These are phyloP conservation scores for Russula abietina DNA, from an alignment of 768 basidiomycete genomes.

Conservation along the genomic window DNA sequence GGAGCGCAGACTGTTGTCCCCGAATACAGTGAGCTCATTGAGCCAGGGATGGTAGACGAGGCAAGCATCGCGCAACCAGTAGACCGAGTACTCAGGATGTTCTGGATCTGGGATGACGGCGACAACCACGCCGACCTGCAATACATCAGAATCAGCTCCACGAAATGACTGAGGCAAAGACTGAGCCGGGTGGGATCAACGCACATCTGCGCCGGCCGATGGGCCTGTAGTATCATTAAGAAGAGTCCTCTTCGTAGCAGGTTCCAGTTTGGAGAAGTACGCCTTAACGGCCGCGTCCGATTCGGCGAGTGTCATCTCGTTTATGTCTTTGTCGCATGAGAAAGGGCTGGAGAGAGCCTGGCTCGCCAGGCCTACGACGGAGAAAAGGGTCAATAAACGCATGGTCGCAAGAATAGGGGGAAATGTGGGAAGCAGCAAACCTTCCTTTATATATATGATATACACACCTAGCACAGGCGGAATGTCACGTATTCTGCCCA, in stretches of 20 bases:
- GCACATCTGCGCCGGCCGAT: constrained; percentile 20
- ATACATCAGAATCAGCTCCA: not conserved
- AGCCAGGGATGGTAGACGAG: constrained; percentile 20
- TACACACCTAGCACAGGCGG: not conserved
- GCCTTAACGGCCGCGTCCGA: constrained; percentile 3
- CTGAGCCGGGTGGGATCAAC: not conserved
- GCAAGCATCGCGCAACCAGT: constrained; percentile 17
- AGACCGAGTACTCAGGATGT: constrained; percentile 20
- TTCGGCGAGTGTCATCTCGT: constrained; percentile 9
- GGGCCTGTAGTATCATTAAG: constrained; percentile 20
- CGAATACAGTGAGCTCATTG: constrained; percentile 20
- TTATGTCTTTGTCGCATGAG: constrained; percentile 2
- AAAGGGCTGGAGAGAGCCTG: not conserved
- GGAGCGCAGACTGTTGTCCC: constrained; percentile 8
- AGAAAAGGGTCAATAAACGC: constrained; percentile 8
- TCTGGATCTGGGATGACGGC: constrained; percentile 15
- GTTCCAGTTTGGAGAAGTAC: constrained; percentile 15
- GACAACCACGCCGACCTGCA: constrained; percentile 11
- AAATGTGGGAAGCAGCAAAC: not conserved
- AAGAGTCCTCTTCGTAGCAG: constrained; percentile 1
- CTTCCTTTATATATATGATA: not conserved
- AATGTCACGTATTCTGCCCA: not conserved
- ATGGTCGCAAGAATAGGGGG: constrained; percentile 1
- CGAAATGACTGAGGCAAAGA: not conserved
- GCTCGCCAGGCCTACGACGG: constrained; percentile 3